phyloP scores from a whole-genome alignment of 192 early-diverging fungal genomes.

The Coemansia reversa region DNA sequence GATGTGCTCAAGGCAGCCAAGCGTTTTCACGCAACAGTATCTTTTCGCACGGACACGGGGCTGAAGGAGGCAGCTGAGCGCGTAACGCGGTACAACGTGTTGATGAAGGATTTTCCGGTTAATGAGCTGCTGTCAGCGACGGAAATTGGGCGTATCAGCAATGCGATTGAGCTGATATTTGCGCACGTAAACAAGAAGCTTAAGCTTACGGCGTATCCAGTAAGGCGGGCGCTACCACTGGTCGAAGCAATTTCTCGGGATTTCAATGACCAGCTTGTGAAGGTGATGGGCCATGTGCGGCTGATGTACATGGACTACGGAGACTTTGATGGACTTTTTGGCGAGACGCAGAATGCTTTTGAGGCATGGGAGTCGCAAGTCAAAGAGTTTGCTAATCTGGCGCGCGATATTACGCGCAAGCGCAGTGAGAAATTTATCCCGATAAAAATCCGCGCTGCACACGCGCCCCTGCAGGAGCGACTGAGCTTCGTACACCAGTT shows the following conservation, averaged over 20 bases:
- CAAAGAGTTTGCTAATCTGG: constrained; percentile 94
- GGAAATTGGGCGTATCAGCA: constrained; percentile 79
- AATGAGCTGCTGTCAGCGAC: constrained; percentile 95
- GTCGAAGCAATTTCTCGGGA: constrained; percentile 96
- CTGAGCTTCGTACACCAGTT: constrained; percentile 87
- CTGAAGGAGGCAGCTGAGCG: constrained; percentile 92
- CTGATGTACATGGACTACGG: constrained; percentile 93
- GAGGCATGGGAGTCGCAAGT: constrained; percentile 90
- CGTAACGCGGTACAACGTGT: constrained; percentile 91
- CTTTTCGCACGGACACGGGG: constrained; percentile 96
- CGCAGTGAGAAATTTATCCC: constrained; percentile 92
- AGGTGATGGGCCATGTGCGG: constrained; percentile 80
- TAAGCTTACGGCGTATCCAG: constrained; percentile 87
- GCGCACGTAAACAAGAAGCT: constrained; percentile 97
- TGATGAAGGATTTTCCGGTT: constrained; percentile 99
- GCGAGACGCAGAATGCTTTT: constrained; percentile 85
- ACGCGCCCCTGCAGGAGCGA: constrained; percentile 92
- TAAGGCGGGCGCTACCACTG: constrained; percentile 86
- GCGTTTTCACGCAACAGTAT: constrained; percentile 96
- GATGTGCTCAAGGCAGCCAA: constrained; percentile 96
- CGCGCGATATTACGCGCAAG: constrained; percentile 92
- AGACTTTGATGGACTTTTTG: constrained; percentile 85
- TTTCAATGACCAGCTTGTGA: constrained; percentile 87
- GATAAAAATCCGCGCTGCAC: constrained; percentile 91
- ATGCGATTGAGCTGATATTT: constrained; percentile 82